A percentile compares a stretch with the other conserved stretches of the same genome.
phyloP scores from a whole-genome alignment of 352 stramenopile species.

The Globisporangium abappressorium region DNA sequence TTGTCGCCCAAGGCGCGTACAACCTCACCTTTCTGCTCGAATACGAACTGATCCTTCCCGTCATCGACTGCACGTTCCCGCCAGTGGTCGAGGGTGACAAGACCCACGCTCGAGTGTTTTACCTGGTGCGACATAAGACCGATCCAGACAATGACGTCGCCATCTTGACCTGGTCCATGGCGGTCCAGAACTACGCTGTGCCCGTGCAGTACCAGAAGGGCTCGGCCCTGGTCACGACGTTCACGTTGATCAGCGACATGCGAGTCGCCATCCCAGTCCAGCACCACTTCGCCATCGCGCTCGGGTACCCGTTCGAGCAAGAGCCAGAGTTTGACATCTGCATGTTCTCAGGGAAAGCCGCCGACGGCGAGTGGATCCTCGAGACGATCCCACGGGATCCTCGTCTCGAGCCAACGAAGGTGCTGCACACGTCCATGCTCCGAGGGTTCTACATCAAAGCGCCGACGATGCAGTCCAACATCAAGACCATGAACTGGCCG shows the following conservation, averaged over 20 bases:
- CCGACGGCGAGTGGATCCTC: background rate
- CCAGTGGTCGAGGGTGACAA: background rate
- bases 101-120: conserved; percentile 19
- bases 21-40: conserved; percentile 20
- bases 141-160: conserved; percentile 17
- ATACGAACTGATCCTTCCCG: conserved; percentile 8
- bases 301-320: conserved; percentile 33
- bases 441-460: conserved; percentile 33
- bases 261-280: conserved; percentile 5
- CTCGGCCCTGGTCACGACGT: conserved; percentile 19
- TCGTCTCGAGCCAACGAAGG: background rate
- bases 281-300: conserved; percentile 25
- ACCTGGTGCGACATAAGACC: conserved; percentile 20
- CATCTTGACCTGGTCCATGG: conserved; percentile 25
- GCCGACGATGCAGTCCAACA: conserved; percentile 31
- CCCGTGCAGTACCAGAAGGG: conserved; percentile 22
- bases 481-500: conserved; percentile 25
- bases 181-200: conserved; percentile 29
- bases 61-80: conserved; percentile 16
- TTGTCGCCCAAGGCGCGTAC: conserved; percentile 22
- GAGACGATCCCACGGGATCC: conserved; percentile 5
- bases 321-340: conserved; percentile 16
- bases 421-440: conserved; percentile 25
- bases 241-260: conserved; percentile 31
- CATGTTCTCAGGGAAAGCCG: background rate